Base-by-base conservation (phyloP, 345 rosid genomes). In the Bruguiera sexangula region DNA sequence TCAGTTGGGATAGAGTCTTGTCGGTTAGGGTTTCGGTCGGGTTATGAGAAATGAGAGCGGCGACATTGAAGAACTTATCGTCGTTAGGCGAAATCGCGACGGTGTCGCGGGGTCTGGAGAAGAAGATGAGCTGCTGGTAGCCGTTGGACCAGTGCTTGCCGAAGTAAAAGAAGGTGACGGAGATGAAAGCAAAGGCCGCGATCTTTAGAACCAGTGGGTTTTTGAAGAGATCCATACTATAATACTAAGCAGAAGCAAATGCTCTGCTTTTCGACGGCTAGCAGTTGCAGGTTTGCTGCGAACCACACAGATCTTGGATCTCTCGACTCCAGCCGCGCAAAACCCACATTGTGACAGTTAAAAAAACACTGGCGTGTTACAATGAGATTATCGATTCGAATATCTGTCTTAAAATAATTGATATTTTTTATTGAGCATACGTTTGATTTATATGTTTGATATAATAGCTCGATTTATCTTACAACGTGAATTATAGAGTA, bases 61-160 rank as follows among this genome's bases (percentile, higher is more conserved):
- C 65, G 68, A 86, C 60, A 70, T 89, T 79, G 76, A 84, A 87
- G 29, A 76, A 22, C 29, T 69, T 77, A 66, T 84, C 66, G 74
- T 66, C 46, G 63, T 87, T 86, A 1, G 98, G 96, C 5, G 98
- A 95, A 65, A 86, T 64, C 4, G 85, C 73, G 55, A 92, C 83
- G 3, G 83, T 73, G 5, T 31, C 67, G 65, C 19, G 79, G 20
- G 80, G 74, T n/a, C 85, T 48, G 50, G 97, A 72, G 88, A 84
- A 92, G 89, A 95, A 92, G 60, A 92, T 29, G 79, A 90, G 92
- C 66, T 86, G 93, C 36, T 79, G 89, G 73, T 78, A 75, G 52
- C 82, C 88, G 61, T 61, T 24, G 63, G 96, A 88, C 92, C 90
- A 95, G 80, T 88, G 89, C 75, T 86, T 89, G 60, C 98, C 99